phyloP scores from a whole-genome alignment of 2,329 filamentous ascomycete genomes.

The Trichocomaceae sp. region DNA sequence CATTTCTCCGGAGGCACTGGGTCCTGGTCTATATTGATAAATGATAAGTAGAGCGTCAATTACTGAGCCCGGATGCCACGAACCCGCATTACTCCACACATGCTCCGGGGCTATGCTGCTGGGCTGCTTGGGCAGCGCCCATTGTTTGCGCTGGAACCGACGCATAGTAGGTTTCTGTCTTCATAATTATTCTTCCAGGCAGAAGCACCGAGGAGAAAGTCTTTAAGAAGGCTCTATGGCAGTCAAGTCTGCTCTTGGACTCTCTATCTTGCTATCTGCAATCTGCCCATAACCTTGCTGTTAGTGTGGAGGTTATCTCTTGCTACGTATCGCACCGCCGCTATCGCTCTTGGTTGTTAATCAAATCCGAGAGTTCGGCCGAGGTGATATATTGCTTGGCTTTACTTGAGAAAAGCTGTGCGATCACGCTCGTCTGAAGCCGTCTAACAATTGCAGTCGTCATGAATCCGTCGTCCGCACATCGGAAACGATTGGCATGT shows the following conservation, averaged over 20 bases:
- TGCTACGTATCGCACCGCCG: neutral
- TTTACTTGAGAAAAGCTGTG: no score
- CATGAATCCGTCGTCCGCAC: constrained; percentile 10
- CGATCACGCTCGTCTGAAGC: neutral
- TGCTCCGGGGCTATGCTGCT: constrained; percentile 15
- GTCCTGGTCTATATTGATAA: constrained; percentile 12
- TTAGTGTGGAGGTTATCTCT: neutral
- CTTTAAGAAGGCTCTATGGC: neutral
- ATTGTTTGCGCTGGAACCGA: neutral
- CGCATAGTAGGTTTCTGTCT: neutral
- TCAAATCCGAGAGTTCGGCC: neutral
- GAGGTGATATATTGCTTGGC: neutral
- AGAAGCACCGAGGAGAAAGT: neutral
- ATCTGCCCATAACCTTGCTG: no score
- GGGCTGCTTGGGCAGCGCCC: constrained; percentile 13
- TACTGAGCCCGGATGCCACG: neutral
- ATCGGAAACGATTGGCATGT: constrained; percentile 24
- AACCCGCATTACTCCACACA: constrained; percentile 15
- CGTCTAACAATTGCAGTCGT: neutral
- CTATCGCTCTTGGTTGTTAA: neutral
- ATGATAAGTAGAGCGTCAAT: neutral
- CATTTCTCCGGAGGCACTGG: constrained; percentile 15
- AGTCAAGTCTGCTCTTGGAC: neutral
- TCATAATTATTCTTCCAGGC: neutral
- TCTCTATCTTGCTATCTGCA: no score